Base-by-base conservation (phyloP, 352 stramenopile genomes). In the Pythium brassicae region DNA sequence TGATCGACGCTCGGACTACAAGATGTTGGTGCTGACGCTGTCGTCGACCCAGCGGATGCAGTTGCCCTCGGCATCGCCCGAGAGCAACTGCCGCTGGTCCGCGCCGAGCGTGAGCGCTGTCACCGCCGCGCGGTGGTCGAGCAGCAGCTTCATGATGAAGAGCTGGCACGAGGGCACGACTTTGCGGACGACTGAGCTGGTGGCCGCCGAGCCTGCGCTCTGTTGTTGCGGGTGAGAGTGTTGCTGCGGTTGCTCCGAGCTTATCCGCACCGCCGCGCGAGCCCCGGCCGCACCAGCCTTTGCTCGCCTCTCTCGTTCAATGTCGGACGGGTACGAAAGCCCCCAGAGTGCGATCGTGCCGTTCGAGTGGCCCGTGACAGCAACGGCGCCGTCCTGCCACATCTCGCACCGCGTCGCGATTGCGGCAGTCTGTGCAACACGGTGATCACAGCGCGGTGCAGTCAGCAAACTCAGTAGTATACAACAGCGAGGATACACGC, bases 21-120 rank as follows among this genome's bases (percentile, higher is more conserved):
- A 59, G 27, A 80, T 71, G 50, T 76, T 82, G 32, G 68, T 72
- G 39, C 72, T 85, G 47, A 87, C 68, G 55, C 80, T 93, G 49
- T 91, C 83, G 55, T 93, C 83, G 9, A 89, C 59, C 83, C 83
- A 92, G n/a, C 80, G 79, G 49, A 90, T 89, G 51, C 80, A 91
- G 27, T 75, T 72, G 0, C 83, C 83, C 37, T 89, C 79, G 0
- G 59, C 66, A 50, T 92, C 83, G 2, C 72, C 76, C 3, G 83
- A 89, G 27, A 89, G 55, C 9, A 92, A 39, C 55, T 92, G 80
- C 0, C 83, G 72, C 50, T 92, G 83, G 23, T 92, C 80, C 0
- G 45, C 23, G 14, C 74, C 70, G 11, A 92, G 47, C 5, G 66
- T 78, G 1, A 92, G 59, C 7, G 80, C 69, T 3, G 83, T 91